Conservation (phyloP, 2,329 filamentous ascomycete genomes). For the Aspergillus hortae region DNA sequence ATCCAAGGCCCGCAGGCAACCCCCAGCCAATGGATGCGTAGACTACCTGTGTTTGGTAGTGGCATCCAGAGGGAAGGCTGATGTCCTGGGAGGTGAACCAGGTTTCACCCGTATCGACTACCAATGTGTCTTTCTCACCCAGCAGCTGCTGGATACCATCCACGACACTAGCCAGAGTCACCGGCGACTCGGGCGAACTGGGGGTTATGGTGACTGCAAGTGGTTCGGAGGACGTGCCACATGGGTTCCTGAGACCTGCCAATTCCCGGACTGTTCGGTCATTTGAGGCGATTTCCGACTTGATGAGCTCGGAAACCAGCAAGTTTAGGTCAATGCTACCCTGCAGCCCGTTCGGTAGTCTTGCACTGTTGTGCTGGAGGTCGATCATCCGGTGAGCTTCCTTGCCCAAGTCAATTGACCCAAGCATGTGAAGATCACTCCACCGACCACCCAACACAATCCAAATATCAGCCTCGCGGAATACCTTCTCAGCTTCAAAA, state of each 20-base stretch:
- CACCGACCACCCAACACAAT: not conserved
- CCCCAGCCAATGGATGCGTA: conserved; percentile 11
- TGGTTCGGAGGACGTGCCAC: not conserved
- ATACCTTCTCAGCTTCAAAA: not conserved
- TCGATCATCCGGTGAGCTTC: conserved; percentile 3
- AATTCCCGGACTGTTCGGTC: no score
- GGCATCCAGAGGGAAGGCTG: conserved; percentile 1
- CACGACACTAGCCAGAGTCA: conserved; percentile 1
- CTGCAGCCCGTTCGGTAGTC: not conserved
- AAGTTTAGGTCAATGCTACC: not conserved
- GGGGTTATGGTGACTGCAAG: not conserved
- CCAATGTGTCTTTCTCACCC: not conserved
- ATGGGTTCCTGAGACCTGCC: not conserved
- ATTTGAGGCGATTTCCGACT: not conserved
- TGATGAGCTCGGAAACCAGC: not conserved
- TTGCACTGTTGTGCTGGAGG: not conserved
- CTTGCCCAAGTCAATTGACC: not conserved
- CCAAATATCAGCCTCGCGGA: not conserved
- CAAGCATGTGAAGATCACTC: not conserved
- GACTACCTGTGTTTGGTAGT: conserved; percentile 7
- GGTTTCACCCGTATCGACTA: conserved; percentile 9
- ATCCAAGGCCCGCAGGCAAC: conserved; percentile 6
- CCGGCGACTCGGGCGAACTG: not conserved
- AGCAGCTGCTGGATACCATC: conserved; percentile 4
- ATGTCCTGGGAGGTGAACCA: conserved; percentile 8